Base-by-base conservation (phyloP, 2,329 filamentous ascomycete genomes). In the Botrytis galanthina region DNA sequence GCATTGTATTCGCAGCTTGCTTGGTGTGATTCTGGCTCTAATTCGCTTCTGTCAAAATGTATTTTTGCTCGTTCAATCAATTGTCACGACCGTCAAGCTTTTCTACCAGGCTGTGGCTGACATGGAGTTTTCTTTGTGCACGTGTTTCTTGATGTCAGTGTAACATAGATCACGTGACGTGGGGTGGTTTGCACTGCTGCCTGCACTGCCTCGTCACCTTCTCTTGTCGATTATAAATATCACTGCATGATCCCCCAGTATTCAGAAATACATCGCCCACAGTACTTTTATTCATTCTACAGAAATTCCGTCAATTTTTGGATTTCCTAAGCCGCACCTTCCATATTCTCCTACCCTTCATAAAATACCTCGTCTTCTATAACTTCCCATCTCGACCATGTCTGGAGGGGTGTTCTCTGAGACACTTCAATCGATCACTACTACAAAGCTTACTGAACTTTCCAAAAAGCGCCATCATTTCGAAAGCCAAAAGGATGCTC, bases 371-470 rank as follows among this genome's bases (percentile, higher is more conserved):
- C 26, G 8, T n/a, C 35, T 22, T 39, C 35, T 35, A 18, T n/a
- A 29, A 48, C 35, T 42, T 22, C 70, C 44, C 18, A 59, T n/a
- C 62, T 68, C 29, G 46, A 79, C 48, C 44, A 83, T 83, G 82
- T 79, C 82, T 69, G 74, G 74, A 46, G 67, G 74, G 6, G 78
- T 83, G 61, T 83, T 88, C 51, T 87, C 87, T 9, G 83, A 87
- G 72, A 88, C 87, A 22, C 84, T 89, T 42, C 84, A 86, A 71
- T 85, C 85, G 48, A 87, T 89, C 78, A 89, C 86, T 32, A 81
- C 82, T 57, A 87, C 86, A 73, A 90, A 90, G 77, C 85, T 90
- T 74, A 82, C 82, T n/a, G 87, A 90, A 76, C 83, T 90, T 12
- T 83, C 84, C 42, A 86, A 86, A 75, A 85, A 88, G 74, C 86